Evolutionary conservation across 1,139 yeast genomes (phyloP).

Genomic region (Spencermartinsiella ligniputridi): DNA sequence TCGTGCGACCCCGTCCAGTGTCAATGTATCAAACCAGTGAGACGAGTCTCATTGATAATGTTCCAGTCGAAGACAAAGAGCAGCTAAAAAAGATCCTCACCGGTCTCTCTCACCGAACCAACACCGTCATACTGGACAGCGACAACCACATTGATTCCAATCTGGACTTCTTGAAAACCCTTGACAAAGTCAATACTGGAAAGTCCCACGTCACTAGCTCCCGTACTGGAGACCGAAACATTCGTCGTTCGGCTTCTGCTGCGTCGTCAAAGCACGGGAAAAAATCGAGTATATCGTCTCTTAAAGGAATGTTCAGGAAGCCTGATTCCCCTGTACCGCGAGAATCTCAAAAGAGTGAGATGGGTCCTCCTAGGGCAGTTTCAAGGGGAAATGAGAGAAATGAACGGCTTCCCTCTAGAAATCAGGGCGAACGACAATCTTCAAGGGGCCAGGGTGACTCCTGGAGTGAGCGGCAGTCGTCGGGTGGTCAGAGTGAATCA

Average conservation of each 20-base stretch:
- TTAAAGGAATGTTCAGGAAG: conserved; percentile 25
- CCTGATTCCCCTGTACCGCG: conserved; percentile 14
- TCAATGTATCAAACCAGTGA: conserved; percentile 15
- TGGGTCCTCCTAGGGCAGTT: neutral
- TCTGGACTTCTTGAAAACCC: conserved; percentile 56
- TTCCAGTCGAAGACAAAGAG: conserved; percentile 25
- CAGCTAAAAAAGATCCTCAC: conserved; percentile 34
- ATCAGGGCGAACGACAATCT: neutral
- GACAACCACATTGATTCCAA: conserved; percentile 42
- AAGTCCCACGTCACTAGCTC: conserved; percentile 6
- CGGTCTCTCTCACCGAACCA: conserved; percentile 32
- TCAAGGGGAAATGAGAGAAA: neutral
- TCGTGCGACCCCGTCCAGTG: conserved; percentile 12
- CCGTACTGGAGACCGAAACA: conserved; percentile 13
- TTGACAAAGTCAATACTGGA: conserved; percentile 35
- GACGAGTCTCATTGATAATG: conserved; percentile 14
- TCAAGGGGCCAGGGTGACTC: neutral
- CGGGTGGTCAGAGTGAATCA: neutral
- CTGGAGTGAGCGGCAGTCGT: neutral
- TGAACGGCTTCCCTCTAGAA: neutral
- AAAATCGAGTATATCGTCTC: conserved; percentile 26
- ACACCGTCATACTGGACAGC: conserved; percentile 33
- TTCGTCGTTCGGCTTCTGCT: conserved; percentile 18
- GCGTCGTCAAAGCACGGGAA: conserved; percentile 17
- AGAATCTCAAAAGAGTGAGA: neutral